Conservation (phyloP, 2,329 filamentous ascomycete species). For the Cadophora luteo-olivacea region DNA sequence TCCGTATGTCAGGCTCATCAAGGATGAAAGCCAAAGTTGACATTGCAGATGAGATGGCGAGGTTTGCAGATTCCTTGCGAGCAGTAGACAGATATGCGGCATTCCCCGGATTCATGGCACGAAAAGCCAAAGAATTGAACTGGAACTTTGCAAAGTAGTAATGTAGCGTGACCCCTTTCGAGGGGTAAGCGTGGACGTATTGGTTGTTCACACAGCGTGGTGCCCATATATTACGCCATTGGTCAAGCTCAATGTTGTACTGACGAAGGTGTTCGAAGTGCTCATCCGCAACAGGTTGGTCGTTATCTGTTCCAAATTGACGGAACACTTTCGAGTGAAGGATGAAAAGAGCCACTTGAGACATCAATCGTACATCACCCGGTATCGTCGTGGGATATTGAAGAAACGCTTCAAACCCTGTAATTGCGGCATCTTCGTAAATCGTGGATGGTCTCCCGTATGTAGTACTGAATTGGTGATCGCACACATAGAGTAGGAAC, state of each 20-base stretch:
- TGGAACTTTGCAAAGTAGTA: constrained; percentile 11
- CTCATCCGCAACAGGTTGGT: not conserved
- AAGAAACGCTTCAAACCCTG: not conserved
- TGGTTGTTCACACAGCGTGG: not conserved
- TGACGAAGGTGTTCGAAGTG: not conserved
- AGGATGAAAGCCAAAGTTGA: constrained; percentile 6
- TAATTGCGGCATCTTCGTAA: not conserved
- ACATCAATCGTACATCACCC: not conserved
- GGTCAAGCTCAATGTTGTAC: constrained; percentile 3
- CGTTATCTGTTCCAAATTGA: constrained; percentile 1
- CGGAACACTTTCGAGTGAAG: not conserved
- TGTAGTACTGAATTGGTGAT: constrained; percentile 16
- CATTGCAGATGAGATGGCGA: constrained; percentile 9
- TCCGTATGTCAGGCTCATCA: constrained; percentile 7
- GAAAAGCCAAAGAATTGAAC: constrained; percentile 1
- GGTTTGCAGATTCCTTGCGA: constrained; percentile 6
- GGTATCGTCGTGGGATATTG: not conserved
- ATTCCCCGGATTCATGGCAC: not conserved
- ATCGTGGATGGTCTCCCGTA: constrained; percentile 5
- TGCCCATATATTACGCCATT: constrained; percentile 1
- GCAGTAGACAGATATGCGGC: not conserved
- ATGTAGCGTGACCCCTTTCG: constrained; percentile 1
- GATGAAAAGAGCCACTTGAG: constrained; percentile 7
- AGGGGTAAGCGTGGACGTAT: constrained; percentile 6
- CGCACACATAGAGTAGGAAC: constrained; percentile 13